Evolutionary conservation across 306 rosid genomes (phyloP).

Genomic region (Citrullus colocynthis): DNA sequence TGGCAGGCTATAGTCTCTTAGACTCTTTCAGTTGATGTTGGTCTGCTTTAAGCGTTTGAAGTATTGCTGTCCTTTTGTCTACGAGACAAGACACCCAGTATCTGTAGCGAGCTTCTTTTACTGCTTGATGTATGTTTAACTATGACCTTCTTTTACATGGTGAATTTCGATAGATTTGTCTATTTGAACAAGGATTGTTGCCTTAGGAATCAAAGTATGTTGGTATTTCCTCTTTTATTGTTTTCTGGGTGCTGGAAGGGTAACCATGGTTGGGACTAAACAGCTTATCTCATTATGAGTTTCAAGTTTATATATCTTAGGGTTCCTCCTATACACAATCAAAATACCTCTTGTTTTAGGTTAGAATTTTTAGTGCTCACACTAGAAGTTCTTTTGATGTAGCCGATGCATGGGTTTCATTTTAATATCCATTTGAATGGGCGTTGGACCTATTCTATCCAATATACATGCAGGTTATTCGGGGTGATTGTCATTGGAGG

Average conservation of each 20-base stretch:
- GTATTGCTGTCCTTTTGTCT: constrained; percentile 54
- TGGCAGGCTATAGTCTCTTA: constrained; percentile 16
- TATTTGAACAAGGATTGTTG: constrained; percentile 10
- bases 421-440: constrained; percentile 44
- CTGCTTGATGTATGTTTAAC: constrained; percentile 80
- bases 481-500: constrained; percentile 63
- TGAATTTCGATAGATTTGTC: constrained; percentile 13
- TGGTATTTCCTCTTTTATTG: neutral
- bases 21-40: constrained; percentile 39
- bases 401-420: constrained; percentile 31
- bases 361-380: neutral
- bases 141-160: constrained; percentile 28
- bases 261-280: neutral
- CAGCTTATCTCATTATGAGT: neutral
- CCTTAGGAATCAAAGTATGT: neutral
- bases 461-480: constrained; percentile 66
- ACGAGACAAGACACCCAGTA: constrained; percentile 51
- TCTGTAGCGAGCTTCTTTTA: constrained; percentile 59
- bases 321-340: neutral
- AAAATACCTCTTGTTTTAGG: neutral
- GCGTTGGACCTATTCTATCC: constrained; percentile 67
- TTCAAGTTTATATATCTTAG: neutral
- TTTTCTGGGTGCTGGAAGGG: neutral
- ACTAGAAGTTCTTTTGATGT: constrained; percentile 24
- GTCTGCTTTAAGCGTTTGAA: constrained; percentile 59